Conservation (phyloP, 192 early-diverging fungal genomes). For the Phycomyces blakesleeanus region DNA sequence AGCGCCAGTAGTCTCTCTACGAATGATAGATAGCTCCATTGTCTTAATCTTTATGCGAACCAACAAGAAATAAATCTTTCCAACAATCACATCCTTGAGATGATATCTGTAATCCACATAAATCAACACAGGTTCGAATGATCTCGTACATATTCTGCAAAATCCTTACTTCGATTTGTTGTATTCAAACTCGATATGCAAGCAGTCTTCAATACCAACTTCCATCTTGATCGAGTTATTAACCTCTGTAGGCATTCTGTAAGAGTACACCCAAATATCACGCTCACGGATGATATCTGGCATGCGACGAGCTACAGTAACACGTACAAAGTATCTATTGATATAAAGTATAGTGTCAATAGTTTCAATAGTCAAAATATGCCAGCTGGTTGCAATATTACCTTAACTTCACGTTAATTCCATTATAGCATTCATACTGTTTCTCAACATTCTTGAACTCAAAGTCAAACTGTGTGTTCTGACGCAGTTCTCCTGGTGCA, state of each 20-base stretch:
- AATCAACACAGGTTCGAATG: background rate
- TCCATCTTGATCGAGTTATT: conserved; percentile 99
- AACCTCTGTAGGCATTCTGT: conserved; percentile 84
- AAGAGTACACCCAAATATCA: conserved; percentile 99
- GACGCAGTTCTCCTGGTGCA: conserved; percentile 86
- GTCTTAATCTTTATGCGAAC: conserved; percentile 99
- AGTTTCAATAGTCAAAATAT: background rate
- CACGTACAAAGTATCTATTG: conserved; percentile 88
- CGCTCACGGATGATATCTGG: conserved; percentile 86
- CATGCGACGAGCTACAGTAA: conserved; percentile 83
- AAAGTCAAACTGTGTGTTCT: conserved; percentile 82
- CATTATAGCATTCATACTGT: conserved; percentile 96
- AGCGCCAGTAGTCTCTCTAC: conserved; percentile 94
- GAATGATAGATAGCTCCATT: conserved; percentile 98
- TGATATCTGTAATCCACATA: conserved; percentile 66
- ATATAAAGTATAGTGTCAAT: background rate
- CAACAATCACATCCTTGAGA: conserved; percentile 98
- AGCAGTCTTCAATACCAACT: conserved; percentile 98
- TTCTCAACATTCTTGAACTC: conserved; percentile 99
- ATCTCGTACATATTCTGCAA: no score
- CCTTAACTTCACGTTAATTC: conserved; percentile 96
- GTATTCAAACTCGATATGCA: conserved; percentile 99
- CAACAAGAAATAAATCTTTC: conserved; percentile 98
- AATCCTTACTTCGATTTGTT: conserved; percentile 96
- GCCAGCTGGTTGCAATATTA: conserved; percentile 18